These are phyloP conservation scores for Neofusicoccum cordaticola DNA, from an alignment of 2,329 filamentous ascomycete genomes.

Conservation along the genomic window DNA sequence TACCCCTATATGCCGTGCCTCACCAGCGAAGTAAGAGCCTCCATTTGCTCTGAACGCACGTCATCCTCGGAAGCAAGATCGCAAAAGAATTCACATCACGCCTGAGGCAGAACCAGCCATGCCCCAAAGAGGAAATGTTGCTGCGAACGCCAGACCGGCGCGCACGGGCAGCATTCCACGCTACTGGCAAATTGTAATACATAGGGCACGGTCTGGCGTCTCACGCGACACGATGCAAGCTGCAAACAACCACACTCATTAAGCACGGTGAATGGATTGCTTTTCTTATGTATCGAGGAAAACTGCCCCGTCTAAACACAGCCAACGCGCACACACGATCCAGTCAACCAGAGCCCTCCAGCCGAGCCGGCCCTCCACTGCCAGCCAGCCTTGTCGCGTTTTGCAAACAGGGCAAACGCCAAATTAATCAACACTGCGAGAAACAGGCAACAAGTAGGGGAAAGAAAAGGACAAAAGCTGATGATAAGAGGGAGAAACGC, in stretches of 20 bases:
- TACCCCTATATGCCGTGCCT: neutral
- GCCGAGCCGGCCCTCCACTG: neutral
- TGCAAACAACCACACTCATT: neutral
- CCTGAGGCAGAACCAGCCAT: neutral
- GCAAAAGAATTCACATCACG: neutral
- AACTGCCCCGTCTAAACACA: slow-evolving; percentile 7
- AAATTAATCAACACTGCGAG: neutral
- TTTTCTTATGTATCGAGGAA: slow-evolving; percentile 15
- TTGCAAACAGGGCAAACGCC: neutral
- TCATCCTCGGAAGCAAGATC: neutral
- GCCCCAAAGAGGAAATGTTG: slow-evolving; percentile 1
- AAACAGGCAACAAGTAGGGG: neutral
- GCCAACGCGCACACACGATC: slow-evolving; percentile 6
- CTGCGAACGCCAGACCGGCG: neutral
- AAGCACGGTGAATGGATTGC: slow-evolving; percentile 7
- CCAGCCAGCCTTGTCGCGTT: neutral
- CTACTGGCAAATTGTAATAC: slow-evolving; percentile 7
- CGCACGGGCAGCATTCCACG: neutral
- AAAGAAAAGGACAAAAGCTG: neutral
- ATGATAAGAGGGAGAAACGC: slow-evolving; percentile 11
- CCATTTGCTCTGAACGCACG: neutral
- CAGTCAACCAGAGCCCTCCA: neutral
- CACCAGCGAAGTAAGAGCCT: neutral
- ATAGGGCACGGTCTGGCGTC: neutral
- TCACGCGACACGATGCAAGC: neutral